These are phyloP conservation scores for Fusarium temperatum DNA, from an alignment of 2,329 filamentous ascomycete species.

Conservation along the genomic window DNA sequence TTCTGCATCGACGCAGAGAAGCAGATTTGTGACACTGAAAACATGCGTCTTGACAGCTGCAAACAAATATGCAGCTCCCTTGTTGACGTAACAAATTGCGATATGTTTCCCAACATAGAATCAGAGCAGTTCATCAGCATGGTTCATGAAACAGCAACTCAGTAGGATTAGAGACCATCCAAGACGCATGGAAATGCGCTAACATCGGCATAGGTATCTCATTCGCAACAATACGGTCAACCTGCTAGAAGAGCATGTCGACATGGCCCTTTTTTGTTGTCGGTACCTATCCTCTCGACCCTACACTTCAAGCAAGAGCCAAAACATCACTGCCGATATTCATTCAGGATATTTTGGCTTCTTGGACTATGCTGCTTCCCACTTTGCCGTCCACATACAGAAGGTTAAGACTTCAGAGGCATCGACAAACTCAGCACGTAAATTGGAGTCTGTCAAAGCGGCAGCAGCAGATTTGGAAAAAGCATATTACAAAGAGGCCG, in stretches of 20 bases:
- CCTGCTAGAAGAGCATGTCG: rapidly evolving
- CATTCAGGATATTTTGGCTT: background rate
- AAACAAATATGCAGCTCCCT: background rate
- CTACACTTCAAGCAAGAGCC: rapidly evolving
- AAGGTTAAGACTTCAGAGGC: rapidly evolving
- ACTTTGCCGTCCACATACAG: background rate
- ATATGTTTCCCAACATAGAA: rapidly evolving
- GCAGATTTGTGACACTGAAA: background rate
- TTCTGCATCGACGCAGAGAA: background rate
- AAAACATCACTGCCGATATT: rapidly evolving
- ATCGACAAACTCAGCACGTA: rapidly evolving
- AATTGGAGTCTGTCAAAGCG: rapidly evolving
- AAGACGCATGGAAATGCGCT: too few relatives aligned
- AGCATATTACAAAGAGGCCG: rapidly evolving
- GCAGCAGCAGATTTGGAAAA: rapidly evolving
- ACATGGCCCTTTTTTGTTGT: background rate
- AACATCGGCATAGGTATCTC: rapidly evolving
- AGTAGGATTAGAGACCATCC: too few relatives aligned
- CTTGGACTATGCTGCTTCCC: background rate
- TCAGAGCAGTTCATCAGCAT: rapidly evolving
- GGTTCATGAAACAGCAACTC: background rate
- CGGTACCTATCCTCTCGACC: rapidly evolving
- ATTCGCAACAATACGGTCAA: rapidly evolving
- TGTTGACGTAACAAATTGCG: rapidly evolving
- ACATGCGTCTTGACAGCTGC: background rate